Base-by-base conservation (phyloP, 73 alveolate species). In the Paramecium tetraurelia region DNA sequence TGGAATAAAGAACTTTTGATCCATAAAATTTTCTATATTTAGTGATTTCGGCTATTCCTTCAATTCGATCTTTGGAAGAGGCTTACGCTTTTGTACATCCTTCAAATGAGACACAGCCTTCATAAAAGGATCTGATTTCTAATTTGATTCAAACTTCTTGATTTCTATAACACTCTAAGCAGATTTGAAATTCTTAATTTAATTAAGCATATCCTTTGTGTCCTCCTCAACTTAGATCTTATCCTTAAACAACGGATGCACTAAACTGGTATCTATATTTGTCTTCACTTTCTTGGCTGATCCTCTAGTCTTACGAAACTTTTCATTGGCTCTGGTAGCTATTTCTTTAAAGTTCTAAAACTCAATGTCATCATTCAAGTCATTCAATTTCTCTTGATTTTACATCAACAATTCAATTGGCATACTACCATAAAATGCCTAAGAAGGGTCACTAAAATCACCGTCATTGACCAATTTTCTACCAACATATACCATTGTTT, bases 401-500 rank as follows among this genome's bases (percentile, higher is more conserved):
- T 46, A 92, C 92, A 7, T 96, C 90, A 88, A 77, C 69, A 71
- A 95, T 76, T 93, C 96, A 20, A 88, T 83, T 1, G 94, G 94
- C 3, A 88, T 70, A 38, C 27, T 33, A 31, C 94, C 94, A 70
- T 88, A 88, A 80, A 24, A 95, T 94, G 86, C 95, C 71, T 90
- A 85, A 88, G 93, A 93, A 93, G 92, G 95, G 93, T 59, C 95
- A 70, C 18, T 93, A 95, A 72, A 75, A 85, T 46, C 96, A 27
- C 29, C 94, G 85, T 44, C 95, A 86, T 59, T 75, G 12, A 92
- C 85, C 75, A 87, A 92, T 94, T 98, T 93, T 94, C 98, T 96
- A 70, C 99, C 99, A 29, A 96, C 97, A 92, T 94, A 95, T 71
- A 97, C 86, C 86, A 96, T 92, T 20, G 96, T 93, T 89, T 98